A percentile compares a stretch with the other conserved stretches of the same genome.
These are phyloP conservation scores for Saccharomycopsis crataegensis DNA, from an alignment of 1,139 yeast species.

Conservation along the genomic window DNA sequence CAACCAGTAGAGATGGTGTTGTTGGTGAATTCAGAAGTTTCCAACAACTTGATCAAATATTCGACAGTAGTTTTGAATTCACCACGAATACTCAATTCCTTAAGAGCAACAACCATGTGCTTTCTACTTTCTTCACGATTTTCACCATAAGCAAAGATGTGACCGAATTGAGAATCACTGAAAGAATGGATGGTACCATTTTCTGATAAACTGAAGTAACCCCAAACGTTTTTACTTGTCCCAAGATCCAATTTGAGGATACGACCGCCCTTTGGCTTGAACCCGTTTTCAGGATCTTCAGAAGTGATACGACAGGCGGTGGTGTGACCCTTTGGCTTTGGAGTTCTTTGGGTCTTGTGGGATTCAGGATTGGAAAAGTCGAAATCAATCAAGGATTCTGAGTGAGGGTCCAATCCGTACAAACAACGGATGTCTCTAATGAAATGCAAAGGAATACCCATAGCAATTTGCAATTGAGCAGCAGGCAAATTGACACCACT, in stretches of 20 bases:
- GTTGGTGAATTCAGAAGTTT: conserved; percentile 93
- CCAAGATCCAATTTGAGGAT: conserved; percentile 93
- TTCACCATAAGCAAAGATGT: conserved; percentile 97
- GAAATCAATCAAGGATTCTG: conserved; percentile 84
- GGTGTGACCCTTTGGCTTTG: conserved; percentile 95
- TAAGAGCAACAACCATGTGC: conserved; percentile 97
- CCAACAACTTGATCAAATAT: conserved; percentile 86
- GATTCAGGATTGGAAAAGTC: conserved; percentile 73
- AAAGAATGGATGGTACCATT: conserved; percentile 96
- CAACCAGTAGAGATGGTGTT: conserved; percentile 97
- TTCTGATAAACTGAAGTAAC: conserved; percentile 94
- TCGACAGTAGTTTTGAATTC: conserved; percentile 97
- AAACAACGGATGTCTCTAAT: conserved; percentile 85
- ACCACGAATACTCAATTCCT: conserved; percentile 94
- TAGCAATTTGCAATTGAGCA: conserved; percentile 96
- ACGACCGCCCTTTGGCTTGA: conserved; percentile 96
- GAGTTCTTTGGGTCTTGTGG: conserved; percentile 75
- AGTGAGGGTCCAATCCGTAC: conserved; percentile 94
- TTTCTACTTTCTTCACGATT: conserved; percentile 96
- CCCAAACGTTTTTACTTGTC: conserved; percentile 97
- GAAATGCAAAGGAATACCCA: conserved; percentile 97
- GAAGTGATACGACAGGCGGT: conserved; percentile 99
- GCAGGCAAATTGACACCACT: conserved; percentile 97
- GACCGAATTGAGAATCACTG: conserved; percentile 98
- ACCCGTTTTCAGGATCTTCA: conserved; percentile 98